Conservation (phyloP, 2,329 filamentous ascomycete species). For the Triangularia setosa region DNA sequence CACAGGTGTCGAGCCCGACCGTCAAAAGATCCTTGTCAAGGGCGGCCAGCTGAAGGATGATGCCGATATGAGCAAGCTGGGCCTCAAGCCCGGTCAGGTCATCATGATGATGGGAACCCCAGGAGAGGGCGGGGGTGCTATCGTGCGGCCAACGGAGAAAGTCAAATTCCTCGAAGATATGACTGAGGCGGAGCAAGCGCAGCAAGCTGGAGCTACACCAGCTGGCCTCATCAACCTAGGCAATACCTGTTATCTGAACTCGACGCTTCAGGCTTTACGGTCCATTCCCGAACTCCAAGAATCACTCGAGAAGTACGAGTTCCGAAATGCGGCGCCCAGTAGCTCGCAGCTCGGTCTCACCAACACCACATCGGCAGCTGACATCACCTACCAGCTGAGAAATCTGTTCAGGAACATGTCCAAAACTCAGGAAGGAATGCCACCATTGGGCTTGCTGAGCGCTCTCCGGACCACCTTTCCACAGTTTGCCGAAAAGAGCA, state of each 20-base stretch:
- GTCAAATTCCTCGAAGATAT: constrained; percentile 95
- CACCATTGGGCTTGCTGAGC: constrained; percentile 77
- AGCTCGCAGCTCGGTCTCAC: not conserved
- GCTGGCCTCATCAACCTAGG: constrained; percentile 88
- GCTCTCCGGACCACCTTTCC: constrained; percentile 77
- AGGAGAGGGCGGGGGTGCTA: constrained; percentile 56
- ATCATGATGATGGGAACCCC: constrained; percentile 98
- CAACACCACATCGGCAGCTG: constrained; percentile 50
- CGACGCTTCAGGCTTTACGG: constrained; percentile 86
- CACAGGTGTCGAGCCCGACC: constrained; percentile 91
- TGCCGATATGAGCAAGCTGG: constrained; percentile 76
- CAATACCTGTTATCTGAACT: constrained; percentile 98
- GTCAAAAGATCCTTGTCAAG: constrained; percentile 94
- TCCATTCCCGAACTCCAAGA: constrained; percentile 87
- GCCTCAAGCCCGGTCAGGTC: constrained; percentile 77
- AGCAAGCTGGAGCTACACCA: constrained; percentile 77
- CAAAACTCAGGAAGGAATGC: constrained; percentile 81
- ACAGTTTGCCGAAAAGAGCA: constrained; percentile 87
- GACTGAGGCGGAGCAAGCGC: constrained; percentile 87
- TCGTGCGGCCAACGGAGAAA: constrained; percentile 71
- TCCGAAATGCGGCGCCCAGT: constrained; percentile 30
- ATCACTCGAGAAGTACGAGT: constrained; percentile 65
- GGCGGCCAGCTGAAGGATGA: constrained; percentile 95
- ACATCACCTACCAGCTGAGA: constrained; percentile 73
- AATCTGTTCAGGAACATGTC: constrained; percentile 87